Evolutionary conservation across 768 basidiomycete genomes (phyloP).

Genomic region (Lactarius trivialis): DNA sequence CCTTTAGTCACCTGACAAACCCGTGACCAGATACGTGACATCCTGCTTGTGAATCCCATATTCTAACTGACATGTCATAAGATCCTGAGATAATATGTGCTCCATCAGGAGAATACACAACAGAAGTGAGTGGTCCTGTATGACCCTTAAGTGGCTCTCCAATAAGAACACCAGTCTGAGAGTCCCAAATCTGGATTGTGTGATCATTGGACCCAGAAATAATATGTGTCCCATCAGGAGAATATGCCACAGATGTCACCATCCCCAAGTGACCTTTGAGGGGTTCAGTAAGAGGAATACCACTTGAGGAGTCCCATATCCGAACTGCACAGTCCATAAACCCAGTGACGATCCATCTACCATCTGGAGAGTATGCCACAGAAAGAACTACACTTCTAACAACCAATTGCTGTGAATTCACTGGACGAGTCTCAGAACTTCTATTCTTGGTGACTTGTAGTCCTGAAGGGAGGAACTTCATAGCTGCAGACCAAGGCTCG

Average conservation of each 20-base stretch:
- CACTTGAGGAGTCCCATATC: background rate
- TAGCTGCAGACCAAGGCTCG: too few relatives aligned
- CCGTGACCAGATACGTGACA: too few relatives aligned
- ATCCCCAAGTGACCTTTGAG: background rate
- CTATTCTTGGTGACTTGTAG: too few relatives aligned
- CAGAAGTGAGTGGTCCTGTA: background rate
- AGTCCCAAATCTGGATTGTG: background rate
- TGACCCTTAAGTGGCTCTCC: background rate
- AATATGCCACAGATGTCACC: background rate
- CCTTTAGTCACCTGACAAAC: too few relatives aligned
- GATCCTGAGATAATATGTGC: background rate
- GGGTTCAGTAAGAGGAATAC: background rate
- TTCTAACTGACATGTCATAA: too few relatives aligned
- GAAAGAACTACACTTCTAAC: background rate
- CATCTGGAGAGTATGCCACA: too few relatives aligned
- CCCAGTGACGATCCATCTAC: background rate
- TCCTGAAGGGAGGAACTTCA: background rate
- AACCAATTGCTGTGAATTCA: background rate
- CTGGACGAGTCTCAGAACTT: background rate
- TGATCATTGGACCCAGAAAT: too few relatives aligned
- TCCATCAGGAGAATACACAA: background rate
- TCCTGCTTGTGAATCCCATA: too few relatives aligned
- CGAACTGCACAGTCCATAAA: background rate
- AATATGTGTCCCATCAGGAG: background rate
- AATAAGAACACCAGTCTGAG: background rate